Evolutionary conservation across 1,284 basidiomycete genomes (phyloP), one percentile per base, ranked within the genome.

Genomic region (Wolfiporia cocos): DNA sequence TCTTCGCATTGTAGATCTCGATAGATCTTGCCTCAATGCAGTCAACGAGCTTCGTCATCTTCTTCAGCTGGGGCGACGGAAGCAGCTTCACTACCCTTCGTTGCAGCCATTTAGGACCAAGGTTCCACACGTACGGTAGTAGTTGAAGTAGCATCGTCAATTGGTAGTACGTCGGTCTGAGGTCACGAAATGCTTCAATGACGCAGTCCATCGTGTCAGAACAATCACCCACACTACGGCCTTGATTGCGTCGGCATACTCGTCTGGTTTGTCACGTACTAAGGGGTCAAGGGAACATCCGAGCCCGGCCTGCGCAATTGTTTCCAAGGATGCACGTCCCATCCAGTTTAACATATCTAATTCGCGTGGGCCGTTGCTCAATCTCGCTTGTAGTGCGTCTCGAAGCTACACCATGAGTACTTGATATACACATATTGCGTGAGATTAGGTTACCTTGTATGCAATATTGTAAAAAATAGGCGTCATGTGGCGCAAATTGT

Each of bases 1-100:
- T 65, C 55, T 70, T 76, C n/a, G 49, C 52, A 26, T 64, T 48
- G n/a, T 63, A 64, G 4, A 76, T 67, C n/a, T 63, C 52, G 2
- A 50, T 41, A 1, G 70, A 62, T 0, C 62, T 63, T 1, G 53
- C 36, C 33, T 69, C 53, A 48, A 73, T 61, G 3, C 55, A 52
- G 43, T 73, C 65, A 2, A 65, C 42, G 19, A 71, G 56, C 2
- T 57, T 56, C 22, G n/a, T n/a, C n/a, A n/a, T n/a, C n/a, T n/a
- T n/a, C n/a, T n/a, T n/a, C n/a, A n/a, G n/a, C n/a, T n/a, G n/a
- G n/a, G n/a, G n/a, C n/a, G n/a, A n/a, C n/a, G n/a, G n/a, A n/a
- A n/a, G n/a, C n/a, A n/a, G n/a, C n/a, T n/a, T n/a, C n/a, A n/a
- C n/a, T n/a, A n/a, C n/a, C n/a, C n/a, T n/a, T n/a, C n/a, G n/a